Percentiles rank a stretch among this genome's conserved stretches.
Conservation (phyloP, 345 rosid genomes). For the Populus nigra region DNA sequence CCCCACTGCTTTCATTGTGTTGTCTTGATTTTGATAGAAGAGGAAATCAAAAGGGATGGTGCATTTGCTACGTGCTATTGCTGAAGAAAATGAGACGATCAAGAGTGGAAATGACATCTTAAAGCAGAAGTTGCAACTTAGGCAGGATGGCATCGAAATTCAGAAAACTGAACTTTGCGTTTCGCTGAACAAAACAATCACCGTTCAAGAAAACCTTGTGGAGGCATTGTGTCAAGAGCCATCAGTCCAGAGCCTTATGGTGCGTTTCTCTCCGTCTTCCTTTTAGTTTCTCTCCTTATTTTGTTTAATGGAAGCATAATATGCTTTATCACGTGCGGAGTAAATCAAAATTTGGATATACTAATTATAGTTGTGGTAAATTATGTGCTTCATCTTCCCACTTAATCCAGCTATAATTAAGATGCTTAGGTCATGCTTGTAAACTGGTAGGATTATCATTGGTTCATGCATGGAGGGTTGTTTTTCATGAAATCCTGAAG, state of each 20-base stretch:
- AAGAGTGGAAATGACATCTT: not conserved
- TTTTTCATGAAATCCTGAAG: no score
- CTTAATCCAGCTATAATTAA: not conserved
- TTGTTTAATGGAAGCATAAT: not conserved
- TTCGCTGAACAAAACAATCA: not conserved
- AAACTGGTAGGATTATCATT: not conserved
- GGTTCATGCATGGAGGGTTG: no score
- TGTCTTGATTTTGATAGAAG: not conserved
- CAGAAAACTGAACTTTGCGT: not conserved
- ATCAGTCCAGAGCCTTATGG: not conserved
- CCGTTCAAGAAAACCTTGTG: not conserved
- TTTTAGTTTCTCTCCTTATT: not conserved
- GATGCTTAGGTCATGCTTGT: not conserved
- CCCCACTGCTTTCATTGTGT: not conserved
- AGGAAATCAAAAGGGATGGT: not conserved
- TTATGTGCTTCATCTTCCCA: not conserved
- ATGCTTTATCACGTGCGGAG: not conserved
- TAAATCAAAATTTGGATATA: not conserved
- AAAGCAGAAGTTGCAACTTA: not conserved
- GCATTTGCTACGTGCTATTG: not conserved
- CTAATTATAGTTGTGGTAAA: not conserved
- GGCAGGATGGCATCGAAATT: not conserved
- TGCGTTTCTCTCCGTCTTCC: not conserved
- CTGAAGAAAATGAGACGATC: not conserved
- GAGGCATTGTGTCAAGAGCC: not conserved